Conservation (phyloP, 2,329 filamentous ascomycete genomes). For the Xylaria sp. region DNA sequence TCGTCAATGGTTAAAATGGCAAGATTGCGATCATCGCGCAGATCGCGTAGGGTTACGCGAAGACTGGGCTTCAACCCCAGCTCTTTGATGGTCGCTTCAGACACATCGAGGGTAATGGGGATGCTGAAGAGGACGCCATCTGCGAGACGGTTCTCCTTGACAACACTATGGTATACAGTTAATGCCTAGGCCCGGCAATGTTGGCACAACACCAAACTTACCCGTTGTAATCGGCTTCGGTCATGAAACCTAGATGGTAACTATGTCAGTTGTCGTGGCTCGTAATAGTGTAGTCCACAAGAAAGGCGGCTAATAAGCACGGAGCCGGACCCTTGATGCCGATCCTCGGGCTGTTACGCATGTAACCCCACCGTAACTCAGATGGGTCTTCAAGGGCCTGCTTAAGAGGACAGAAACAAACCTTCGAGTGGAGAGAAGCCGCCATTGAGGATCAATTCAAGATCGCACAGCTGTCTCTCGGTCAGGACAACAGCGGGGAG, state of each 20-base stretch:
- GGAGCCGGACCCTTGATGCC: constrained; percentile 22
- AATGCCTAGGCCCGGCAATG: background rate
- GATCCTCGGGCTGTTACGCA: constrained; percentile 11
- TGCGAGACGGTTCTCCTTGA: constrained; percentile 85
- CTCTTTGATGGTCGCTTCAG: constrained; percentile 77
- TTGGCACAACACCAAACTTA: constrained; percentile 52
- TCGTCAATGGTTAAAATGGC: constrained; percentile 96
- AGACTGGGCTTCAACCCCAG: constrained; percentile 80
- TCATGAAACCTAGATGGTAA: constrained; percentile 84
- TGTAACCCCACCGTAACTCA: constrained; percentile 26
- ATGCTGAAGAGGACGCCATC: constrained; percentile 95
- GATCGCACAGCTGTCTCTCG: constrained; percentile 96
- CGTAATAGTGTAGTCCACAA: background rate
- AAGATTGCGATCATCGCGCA: constrained; percentile 94
- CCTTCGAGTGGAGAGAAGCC: constrained; percentile 98
- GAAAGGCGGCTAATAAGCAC: constrained; percentile 1
- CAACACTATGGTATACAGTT: constrained; percentile 69
- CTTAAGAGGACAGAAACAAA: constrained; percentile 57
- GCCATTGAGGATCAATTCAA: constrained; percentile 96
- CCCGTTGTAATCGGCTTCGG: constrained; percentile 95
- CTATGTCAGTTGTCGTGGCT: constrained; percentile 44
- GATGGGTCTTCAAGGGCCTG: constrained; percentile 8
- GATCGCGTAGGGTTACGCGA: constrained; percentile 89
- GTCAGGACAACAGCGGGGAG: constrained; percentile 86
- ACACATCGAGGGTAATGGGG: constrained; percentile 93